Evolutionary conservation across 1,139 yeast species (phyloP), one percentile per base, ranked within the genome.

Genomic region (Hansenula sp.): DNA sequence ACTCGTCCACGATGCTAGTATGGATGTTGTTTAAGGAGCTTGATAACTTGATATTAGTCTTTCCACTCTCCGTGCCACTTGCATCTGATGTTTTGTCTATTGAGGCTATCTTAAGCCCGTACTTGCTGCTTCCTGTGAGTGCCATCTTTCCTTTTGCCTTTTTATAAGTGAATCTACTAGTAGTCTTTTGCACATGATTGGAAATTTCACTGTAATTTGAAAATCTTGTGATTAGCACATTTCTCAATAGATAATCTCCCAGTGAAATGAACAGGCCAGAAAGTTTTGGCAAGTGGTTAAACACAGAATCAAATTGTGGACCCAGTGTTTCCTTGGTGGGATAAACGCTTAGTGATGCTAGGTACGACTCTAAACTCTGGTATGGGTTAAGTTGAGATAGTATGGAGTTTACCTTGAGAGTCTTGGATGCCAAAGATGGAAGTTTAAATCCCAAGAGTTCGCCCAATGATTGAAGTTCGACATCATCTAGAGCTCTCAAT

Each of bases 191-290:
- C 6, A 69, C 28, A 38, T 68, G 70, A 1, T 44, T 33, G 6
- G 52, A 41, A 21, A 68, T 51, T 5, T 52, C 56, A 13, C 43
- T 45, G 41, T 58, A 54, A 1, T 53, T 38, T 19, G 58, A 61
- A 3, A 47, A 42, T 15, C 62, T 52, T 3, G 45, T 42, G 1
- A 57, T 41, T 11, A 49, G 45, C 36, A 60, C 61, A 2, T 54
- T 45, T 31, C 74, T 60, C 6, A 56, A 40, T 4, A 67, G 39
- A 18, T 66, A 60, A 47, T 73, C 78, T 5, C 59, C 48, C 8
- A 61, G 35, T 4, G 71, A 61, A 10, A 72, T 9, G 18, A 27
- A 33, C 19, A 28, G 38, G 2, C 33, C 38, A 3, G n/a, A 9
- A 4, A 25, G 19, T 6, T 16, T 35, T 11, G 30, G 37, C 11